Evolutionary conservation across 371 early-diverging fungal species (phyloP).

Genomic region (Mucor plumbeus): DNA sequence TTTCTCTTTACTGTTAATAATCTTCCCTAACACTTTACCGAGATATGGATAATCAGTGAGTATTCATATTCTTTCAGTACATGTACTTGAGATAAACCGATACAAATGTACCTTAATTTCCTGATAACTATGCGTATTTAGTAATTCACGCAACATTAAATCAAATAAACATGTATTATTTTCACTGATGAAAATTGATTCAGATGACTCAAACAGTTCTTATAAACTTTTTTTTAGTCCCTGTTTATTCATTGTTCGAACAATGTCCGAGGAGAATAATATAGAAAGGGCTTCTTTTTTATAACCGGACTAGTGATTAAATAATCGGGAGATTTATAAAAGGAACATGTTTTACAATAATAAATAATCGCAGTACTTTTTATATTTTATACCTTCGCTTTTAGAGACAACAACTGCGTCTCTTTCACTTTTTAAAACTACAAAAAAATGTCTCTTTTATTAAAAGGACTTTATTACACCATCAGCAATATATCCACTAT

Average conservation of each 20-base stretch:
- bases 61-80: background rate
- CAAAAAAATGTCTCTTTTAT: conserved; percentile 2
- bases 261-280: conserved; percentile 3
- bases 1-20: background rate
- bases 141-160: too few relatives aligned
- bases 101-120: too few relatives aligned
- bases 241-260: background rate
- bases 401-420: background rate
- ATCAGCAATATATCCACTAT: conserved; percentile 14
- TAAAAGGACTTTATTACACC: background rate
- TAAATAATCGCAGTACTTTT: background rate
- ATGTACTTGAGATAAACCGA: background rate
- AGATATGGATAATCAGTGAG: too few relatives aligned
- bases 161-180: too few relatives aligned
- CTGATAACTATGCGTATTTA: too few relatives aligned
- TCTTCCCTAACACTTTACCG: background rate
- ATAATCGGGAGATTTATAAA: background rate
- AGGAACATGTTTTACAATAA: background rate
- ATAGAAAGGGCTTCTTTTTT: background rate
- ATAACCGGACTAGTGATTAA: background rate
- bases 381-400: background rate
- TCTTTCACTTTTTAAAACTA: background rate
- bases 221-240: background rate
- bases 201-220: too few relatives aligned
- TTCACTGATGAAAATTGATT: background rate